Base-by-base conservation (phyloP, 371 early-diverging fungal species). In the Mortierella sp. region DNA sequence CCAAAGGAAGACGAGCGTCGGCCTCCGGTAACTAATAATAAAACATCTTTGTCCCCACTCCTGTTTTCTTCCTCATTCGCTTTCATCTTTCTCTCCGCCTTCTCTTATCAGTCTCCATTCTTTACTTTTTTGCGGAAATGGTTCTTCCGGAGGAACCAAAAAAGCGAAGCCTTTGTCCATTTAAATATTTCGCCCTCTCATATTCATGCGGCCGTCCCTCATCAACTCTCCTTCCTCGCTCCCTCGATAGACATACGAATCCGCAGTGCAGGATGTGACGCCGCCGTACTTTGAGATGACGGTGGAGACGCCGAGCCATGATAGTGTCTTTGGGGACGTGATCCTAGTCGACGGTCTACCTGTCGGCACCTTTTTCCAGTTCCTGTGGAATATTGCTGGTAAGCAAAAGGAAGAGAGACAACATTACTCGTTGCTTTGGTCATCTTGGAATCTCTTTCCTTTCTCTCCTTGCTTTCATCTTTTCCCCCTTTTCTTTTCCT, bases 251-350 rank as follows among this genome's bases (percentile, higher is more conserved):
- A 85, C 90, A 26, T 91, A 91, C 67, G 90, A 90, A 58, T 89
- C 87, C 40, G 90, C 92, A 13, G 84, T 85, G 3, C 88, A 88
- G 37, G 92, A 91, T 79, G 79, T 88, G 16, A 89, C 90, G 0
- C 90, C 90, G 1, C 90, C 92, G 8, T 90, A 91, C 65, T 90
- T 88, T 87, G 90, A 90, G 65, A 88, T 89, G 67, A 88, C 90
- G 2, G 84, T 90, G 10, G 79, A 87, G 70, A 85, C 90, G 6
- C 88, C 90, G 50, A n/a, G 50, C 19, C 14, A 31, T 6, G 22
- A 22, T 31, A 66, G 79, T 14, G 87, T 86, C 43, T 83, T 86
- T 83, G 90, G 86, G 13, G 89, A 90, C 50, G 79, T 86, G 64
- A 76, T 89, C 47, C 66, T 91, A 26, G 89, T 91, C 0, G 88